Base-by-base conservation (phyloP, 768 basidiomycete species). In the Phanerochaete carnosa region DNA sequence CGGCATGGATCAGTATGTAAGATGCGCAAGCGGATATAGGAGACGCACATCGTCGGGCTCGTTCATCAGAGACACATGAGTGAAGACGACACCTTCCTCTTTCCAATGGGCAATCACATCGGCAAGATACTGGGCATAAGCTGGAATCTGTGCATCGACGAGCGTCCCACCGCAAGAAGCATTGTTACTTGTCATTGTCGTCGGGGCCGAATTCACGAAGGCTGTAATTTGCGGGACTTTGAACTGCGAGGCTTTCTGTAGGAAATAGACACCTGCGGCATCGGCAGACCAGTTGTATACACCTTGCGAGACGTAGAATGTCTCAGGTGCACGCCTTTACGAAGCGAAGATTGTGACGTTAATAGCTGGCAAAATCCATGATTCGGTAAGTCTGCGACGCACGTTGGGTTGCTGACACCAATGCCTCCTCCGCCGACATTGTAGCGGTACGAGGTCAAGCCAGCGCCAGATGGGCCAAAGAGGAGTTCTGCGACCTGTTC, bases 381-480 rank as follows among this genome's bases (percentile, higher is more conserved):
- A 43, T 8, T 43, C 39, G 39, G 4, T 19, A 43, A 7, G 11
- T 4, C 11, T 9, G 11, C 39, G 16, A 43, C 39, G 39, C 19
- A 43, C 39, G 19, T 19, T 43, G 39, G 39, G 19, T 43, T 79
- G 3, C 71, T 73, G 16, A 80, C 78, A 25, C 73, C 73, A 13
- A 78, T 76, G 5, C 79, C 79, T 8, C 78, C 79, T 1, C 70
- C 75, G 12, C 79, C 79, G 37, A 79, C 58, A 60, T 80, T 80
- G 63, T 73, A 80, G 23, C 79, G 71, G 60, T 78, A 80, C 58
- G 70, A 74, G 16, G 77, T 76, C 25, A 80, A 65, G 22, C 78
- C 77, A 19, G 79, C 72, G 3, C 78, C 77, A 23, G 66, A 64
- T 2, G 65, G 58, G 11, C 73, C 75, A 65, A 80, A 79, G 37